Conservation (phyloP, 768 basidiomycete species). For the Pleurotus sapidus region DNA sequence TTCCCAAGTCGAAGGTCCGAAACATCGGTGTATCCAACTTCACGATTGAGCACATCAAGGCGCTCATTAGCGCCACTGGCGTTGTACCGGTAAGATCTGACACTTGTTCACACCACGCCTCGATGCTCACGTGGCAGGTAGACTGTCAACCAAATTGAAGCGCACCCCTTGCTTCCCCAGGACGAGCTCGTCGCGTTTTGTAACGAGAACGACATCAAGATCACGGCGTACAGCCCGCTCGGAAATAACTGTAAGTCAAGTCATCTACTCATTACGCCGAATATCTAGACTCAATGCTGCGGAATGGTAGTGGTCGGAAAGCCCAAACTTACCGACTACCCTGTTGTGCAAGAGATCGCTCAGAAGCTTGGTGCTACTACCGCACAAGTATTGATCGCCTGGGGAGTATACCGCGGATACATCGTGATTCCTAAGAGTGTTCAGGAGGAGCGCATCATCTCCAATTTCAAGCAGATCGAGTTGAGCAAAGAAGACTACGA, state of each 20-base stretch:
- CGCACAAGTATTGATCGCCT: conserved; percentile 83
- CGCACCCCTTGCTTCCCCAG: conserved; percentile 78
- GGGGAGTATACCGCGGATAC: conserved; percentile 73
- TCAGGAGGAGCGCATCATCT: conserved; percentile 62
- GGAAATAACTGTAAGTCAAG: conserved; percentile 66
- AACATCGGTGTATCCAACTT: conserved; percentile 84
- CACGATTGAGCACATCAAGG: conserved; percentile 60
- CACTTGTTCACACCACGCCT: neutral
- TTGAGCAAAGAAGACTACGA: conserved; percentile 68
- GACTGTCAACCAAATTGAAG: conserved; percentile 70
- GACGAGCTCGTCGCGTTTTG: conserved; percentile 70
- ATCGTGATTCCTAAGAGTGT: conserved; percentile 87
- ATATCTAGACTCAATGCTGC: neutral
- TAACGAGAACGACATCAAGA: conserved; percentile 65
- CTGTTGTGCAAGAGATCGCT: conserved; percentile 60
- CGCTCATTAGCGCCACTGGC: conserved; percentile 65
- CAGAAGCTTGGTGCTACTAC: conserved; percentile 59
- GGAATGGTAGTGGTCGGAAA: conserved; percentile 47
- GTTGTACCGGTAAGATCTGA: conserved; percentile 58
- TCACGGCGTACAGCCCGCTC: conserved; percentile 67
- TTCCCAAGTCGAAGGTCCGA: conserved; percentile 67
- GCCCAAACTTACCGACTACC: conserved; percentile 67
- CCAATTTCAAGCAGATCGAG: conserved; percentile 76
- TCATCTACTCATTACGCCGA: neutral
- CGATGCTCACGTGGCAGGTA: conserved; percentile 33